A percentile compares a stretch with the other conserved stretches of the same genome.
These are phyloP conservation scores for Chimonanthus praecox DNA, from an alignment of 164 flowering plant species.

Conservation along the genomic window DNA sequence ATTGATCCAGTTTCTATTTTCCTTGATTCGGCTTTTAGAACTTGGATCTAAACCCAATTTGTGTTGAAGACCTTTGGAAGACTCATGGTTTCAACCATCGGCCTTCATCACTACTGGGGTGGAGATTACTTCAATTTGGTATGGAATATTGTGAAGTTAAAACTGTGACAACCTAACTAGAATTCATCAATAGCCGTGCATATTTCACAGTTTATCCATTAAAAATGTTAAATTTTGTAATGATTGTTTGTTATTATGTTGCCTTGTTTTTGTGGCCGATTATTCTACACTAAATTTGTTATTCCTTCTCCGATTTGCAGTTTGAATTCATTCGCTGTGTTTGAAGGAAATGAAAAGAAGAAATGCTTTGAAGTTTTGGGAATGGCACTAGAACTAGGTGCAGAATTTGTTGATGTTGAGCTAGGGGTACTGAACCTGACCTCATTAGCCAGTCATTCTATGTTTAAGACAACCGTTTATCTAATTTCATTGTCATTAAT, in stretches of 20 bases:
- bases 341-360: constrained; percentile 1
- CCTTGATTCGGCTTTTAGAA: too few relatives aligned
- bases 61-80: too few relatives aligned
- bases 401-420: constrained; percentile 4
- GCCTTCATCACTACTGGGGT: too few relatives aligned
- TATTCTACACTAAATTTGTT: not conserved
- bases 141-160: too few relatives aligned
- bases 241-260: not conserved
- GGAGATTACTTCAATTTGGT: too few relatives aligned
- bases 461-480: not conserved
- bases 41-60: too few relatives aligned
- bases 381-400: constrained; percentile 5
- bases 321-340: not conserved
- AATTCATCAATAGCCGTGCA: not conserved
- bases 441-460: not conserved
- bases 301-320: not conserved
- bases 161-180: too few relatives aligned
- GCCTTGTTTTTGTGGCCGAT: not conserved
- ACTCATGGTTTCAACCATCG: too few relatives aligned
- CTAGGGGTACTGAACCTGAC: not conserved
- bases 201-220: not conserved
- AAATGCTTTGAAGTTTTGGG: constrained; percentile 5
- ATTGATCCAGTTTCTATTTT: too few relatives aligned
- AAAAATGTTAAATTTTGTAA: not conserved
- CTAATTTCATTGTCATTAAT: not conserved